Base-by-base conservation (phyloP, 140 eudicot genomes). In the Stevia rebaudiana region DNA sequence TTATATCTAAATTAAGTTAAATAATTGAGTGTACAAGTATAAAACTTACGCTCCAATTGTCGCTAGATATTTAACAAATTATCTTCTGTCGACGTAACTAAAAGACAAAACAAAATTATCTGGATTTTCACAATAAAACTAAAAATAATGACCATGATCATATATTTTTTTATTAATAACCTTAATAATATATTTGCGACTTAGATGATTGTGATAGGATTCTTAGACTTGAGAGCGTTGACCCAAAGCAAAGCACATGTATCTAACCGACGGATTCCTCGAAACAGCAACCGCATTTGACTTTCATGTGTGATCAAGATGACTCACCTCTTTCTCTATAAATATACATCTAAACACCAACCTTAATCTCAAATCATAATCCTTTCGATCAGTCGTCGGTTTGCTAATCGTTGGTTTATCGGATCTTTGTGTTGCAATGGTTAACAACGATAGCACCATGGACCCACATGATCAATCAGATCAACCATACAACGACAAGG, bases 211-310 rank as follows among this genome's bases (percentile, higher is more conserved):
- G 18, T 59, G 59, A 60, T 49, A 9, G 30, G 50, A 16, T 48
- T 15, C 31, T 41, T 51, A 16, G 66, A 63, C 58, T 63, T 43
- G 11, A 13, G 18, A 68, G 59, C 10, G 79, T 74, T 74, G 79
- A 74, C 79, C 79, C 51, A 54, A 28, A 28, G 41, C 21, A 23
- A 22, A 25, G 69, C 74, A 74, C 64, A 74, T 74, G 79, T 52
- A 23, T 70, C 12, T 61, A 18, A 23, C 40, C 39, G 4, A 73
- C 30, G 25, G 51, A 54, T 67, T 67, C 79, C 63, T 74, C 65
- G 79, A 74, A 67, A 25, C 74, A 49, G 74, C 79, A 67, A 40
- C 59, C 46, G 5, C 16, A 39, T 16, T 67, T 74, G 74, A 74
- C 75, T 68, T 66, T 30, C 19, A 13, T 37, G 59, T 30, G 11